Base-by-base conservation (phyloP, 805 yeast genomes). In the Pichia cabralensis region DNA sequence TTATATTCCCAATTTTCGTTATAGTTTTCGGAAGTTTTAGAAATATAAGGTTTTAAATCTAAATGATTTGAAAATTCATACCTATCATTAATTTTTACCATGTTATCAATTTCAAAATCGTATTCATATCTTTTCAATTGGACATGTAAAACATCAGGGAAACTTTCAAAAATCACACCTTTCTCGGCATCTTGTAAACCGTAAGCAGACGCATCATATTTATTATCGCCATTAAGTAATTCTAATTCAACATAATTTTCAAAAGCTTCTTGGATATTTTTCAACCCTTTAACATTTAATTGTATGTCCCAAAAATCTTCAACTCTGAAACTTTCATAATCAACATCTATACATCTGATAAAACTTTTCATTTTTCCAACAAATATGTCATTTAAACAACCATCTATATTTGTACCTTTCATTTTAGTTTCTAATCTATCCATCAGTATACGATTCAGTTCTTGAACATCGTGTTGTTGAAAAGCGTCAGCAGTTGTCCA, bases 241-340 rank as follows among this genome's bases (percentile, higher is more conserved):
- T 92, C 99, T 21, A 79, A 77, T 45, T 85, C 94, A 35, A 88
- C 75, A 54, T 92, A 92, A 53, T 86, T 83, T 33, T 74, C 71
- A 57, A 92, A 92, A 0, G 96, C 78, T 34, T 76, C 78, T 36
- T 72, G 63, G 31, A 92, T 67, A 48, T 77, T 75, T 34, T 64
- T 67, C 65, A 86, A 68, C 23, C 86, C 80, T 52, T 84, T 85
- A 17, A 92, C 99, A 50, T 92, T 92, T 41, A 92, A 64, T 58
- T 92, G 98, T 41, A 92, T 82, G 63, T 92, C 98, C 99, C 99
- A 92, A 52, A 82, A 92, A 52, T 92, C 97, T 56, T 92, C 99
- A 4, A 69, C 73, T 41, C 96, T 71, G 3, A 95, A 75, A 26
- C 94, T 80, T 60, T 92, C 97, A 55, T 84, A 92, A 34, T 88